A percentile compares a stretch with the other conserved stretches of the same genome.
These are phyloP conservation scores for Fomitiporia mediterranea DNA, from an alignment of 1,284 basidiomycete genomes.

Conservation along the genomic window DNA sequence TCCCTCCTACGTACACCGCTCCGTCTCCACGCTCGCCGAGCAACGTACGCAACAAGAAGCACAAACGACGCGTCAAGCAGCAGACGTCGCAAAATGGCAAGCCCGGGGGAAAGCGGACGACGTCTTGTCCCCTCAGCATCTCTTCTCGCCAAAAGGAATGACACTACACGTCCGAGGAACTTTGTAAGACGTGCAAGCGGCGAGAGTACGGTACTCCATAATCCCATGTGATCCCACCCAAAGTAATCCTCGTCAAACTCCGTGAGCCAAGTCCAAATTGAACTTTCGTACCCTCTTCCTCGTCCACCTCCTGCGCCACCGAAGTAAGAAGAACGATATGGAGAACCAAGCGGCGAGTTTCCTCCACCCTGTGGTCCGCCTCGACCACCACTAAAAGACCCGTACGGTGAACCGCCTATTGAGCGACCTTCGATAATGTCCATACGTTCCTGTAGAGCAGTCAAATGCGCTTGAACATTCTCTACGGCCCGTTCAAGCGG, in stretches of 20 bases:
- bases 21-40: slow-evolving; percentile 58
- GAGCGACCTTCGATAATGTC: slow-evolving; percentile 57
- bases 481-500: slow-evolving; percentile 71
- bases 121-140: slow-evolving; percentile 33
- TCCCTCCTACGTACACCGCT: slow-evolving; percentile 65
- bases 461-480: slow-evolving; percentile 82
- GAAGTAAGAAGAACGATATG: slow-evolving; percentile 13
- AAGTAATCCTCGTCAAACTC: slow-evolving; percentile 28
- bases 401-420: slow-evolving; percentile 1
- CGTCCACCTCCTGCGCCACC: slow-evolving; percentile 15
- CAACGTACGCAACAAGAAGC: slow-evolving; percentile 48
- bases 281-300: slow-evolving; percentile 13
- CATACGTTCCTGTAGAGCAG: slow-evolving; percentile 85
- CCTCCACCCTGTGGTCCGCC: too few species aligned
- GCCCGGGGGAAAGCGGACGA: slow-evolving; percentile 43
- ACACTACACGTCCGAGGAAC: slow-evolving; percentile 41
- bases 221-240: slow-evolving; percentile 67
- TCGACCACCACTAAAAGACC: slow-evolving; percentile 5
- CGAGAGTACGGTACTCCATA: slow-evolving; percentile 71
- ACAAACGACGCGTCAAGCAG: slow-evolving; percentile 73
- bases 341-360: slow-evolving; percentile 13
- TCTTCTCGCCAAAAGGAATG: slow-evolving; percentile 48
- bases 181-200: slow-evolving; percentile 51
- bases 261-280: slow-evolving; percentile 38
- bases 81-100: slow-evolving; percentile 62